Evolutionary conservation across 345 rosid genomes (phyloP).

Genomic region (Aethionema arabicum): DNA sequence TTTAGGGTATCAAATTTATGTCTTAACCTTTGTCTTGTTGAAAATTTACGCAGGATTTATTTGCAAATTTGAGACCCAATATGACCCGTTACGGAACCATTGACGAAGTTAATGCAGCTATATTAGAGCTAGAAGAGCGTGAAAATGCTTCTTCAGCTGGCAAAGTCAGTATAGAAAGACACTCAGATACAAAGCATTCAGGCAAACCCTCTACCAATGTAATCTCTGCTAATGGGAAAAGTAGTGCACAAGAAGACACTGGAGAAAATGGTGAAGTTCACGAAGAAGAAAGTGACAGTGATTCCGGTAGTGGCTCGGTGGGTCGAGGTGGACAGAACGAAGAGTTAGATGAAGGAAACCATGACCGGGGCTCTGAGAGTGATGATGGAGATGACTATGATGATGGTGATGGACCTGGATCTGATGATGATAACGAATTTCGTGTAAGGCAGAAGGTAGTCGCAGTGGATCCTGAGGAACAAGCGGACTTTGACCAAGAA

Average conservation of each 20-base stretch:
- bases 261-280: slow-evolving; percentile 76
- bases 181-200: slow-evolving; percentile 56
- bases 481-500: slow-evolving; percentile 80
- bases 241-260: slow-evolving; percentile 45
- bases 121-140: slow-evolving; percentile 74
- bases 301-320: slow-evolving; percentile 78
- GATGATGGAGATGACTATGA: slow-evolving; percentile 72
- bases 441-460: slow-evolving; percentile 81
- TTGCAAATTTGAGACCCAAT: slow-evolving; percentile 84
- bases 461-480: slow-evolving; percentile 78
- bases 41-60: slow-evolving; percentile 72
- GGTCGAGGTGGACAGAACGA: slow-evolving; percentile 73
- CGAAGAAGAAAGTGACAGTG: slow-evolving; percentile 74
- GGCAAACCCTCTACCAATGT: slow-evolving; percentile 42
- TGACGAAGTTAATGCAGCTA: slow-evolving; percentile 85
- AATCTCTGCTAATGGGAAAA: slow-evolving; percentile 52
- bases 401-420: slow-evolving; percentile 67
- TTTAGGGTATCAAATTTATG: slow-evolving; percentile 13
- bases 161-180: slow-evolving; percentile 59
- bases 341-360: slow-evolving; percentile 77
- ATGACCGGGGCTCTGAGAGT: slow-evolving; percentile 63
- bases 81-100: slow-evolving; percentile 71
- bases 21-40: slow-evolving; percentile 16
- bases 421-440: slow-evolving; percentile 87
- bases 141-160: slow-evolving; percentile 59